Evolutionary conservation across 768 basidiomycete genomes (phyloP), one percentile per base, ranked within the genome.

Genomic region (Termitomyces heimii): DNA sequence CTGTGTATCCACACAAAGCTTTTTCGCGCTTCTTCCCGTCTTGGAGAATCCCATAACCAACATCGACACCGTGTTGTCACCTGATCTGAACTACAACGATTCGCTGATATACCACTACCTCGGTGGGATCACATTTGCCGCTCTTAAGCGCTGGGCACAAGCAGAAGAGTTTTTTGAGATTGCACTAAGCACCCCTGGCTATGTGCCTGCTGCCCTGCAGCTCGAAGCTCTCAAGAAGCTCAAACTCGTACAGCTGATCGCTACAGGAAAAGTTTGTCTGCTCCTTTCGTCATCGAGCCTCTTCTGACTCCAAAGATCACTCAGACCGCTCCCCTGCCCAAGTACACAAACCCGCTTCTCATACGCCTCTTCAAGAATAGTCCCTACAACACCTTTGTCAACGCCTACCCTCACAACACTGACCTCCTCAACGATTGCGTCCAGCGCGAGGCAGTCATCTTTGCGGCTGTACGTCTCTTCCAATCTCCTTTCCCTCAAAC

Each of bases 191-290:
- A 79, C 80, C 22, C 88, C 83, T 5, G 86, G 79, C 26, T 73
- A 67, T 10, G 77, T 70, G 40, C 82, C 84, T 0, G 78, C 83
- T 3, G 83, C 87, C 8, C 74, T 94, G 3, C 93, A 96, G 68
- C 70, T 94, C 63, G 93, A 94, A 66, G 93, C 93, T 0, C 73
- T 88, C 64, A 95, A 95, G 78, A 94, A 94, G 71, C 73, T 93
- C 47, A 72, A 80, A 22, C 75, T 95, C 5, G 82, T 93, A 5
- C 92, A 94, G 67, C 71, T 94, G 46, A 89, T 95, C 56, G 75
- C 81, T 22, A 78, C 82, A 53, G 94, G 94, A 18, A 84, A 86
- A 79, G 89, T 88, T 26, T 22, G 74, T 54, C 3, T 5, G 12
- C 7, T 26, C 29, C 16, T 32, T n/a, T 42, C 32, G 29, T 20